Conservation (phyloP, 768 basidiomycete genomes). For the Pleurotus salmoneostramineus region DNA sequence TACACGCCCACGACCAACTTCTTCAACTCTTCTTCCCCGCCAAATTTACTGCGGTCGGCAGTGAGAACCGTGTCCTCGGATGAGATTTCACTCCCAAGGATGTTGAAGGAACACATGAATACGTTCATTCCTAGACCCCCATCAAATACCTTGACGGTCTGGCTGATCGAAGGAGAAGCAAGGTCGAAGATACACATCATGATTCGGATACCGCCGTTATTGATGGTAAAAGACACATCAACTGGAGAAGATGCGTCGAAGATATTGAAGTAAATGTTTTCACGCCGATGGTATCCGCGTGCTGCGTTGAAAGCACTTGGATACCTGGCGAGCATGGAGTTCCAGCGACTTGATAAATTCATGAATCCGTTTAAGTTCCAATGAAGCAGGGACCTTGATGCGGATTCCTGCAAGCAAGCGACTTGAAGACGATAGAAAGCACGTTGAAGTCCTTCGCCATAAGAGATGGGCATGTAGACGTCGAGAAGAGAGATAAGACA, state of each 20-base stretch:
- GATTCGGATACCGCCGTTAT: background rate
- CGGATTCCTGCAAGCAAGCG: background rate
- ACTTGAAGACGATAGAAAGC: constrained; percentile 3
- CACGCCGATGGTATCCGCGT: background rate
- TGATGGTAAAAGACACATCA: background rate
- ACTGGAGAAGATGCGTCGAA: background rate
- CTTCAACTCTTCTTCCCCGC: background rate
- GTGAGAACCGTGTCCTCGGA: background rate
- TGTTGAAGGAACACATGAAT: background rate
- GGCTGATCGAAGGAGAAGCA: background rate
- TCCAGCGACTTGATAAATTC: background rate
- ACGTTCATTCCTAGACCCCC: background rate
- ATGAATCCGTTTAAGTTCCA: background rate
- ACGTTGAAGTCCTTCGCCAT: background rate
- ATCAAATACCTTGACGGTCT: background rate
- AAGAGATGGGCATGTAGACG: background rate
- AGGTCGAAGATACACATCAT: background rate
- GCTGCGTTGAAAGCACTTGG: background rate
- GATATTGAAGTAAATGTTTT: background rate
- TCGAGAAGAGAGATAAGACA: background rate
- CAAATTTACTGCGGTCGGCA: no score
- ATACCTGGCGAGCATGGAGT: background rate
- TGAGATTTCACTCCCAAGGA: background rate
- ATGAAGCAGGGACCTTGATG: background rate
- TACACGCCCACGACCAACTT: background rate